Evolutionary conservation across 1,139 yeast genomes (phyloP).

Genomic region (Yamadazyma jaroonii): DNA sequence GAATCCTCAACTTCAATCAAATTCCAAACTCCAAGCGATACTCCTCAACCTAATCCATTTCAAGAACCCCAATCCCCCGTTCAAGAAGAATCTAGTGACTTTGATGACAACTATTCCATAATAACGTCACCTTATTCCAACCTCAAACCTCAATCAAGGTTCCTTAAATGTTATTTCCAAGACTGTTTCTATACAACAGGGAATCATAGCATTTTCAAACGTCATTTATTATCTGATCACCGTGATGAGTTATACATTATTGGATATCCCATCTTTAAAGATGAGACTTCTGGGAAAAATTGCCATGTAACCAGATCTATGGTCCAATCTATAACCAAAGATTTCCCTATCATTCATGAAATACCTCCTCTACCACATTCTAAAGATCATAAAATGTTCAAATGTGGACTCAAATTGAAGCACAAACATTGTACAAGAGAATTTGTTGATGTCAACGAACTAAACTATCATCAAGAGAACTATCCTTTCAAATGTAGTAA

Average conservation of each 20-base stretch:
- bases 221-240: slow-evolving; percentile 31
- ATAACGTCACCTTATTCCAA: slow-evolving; percentile 18
- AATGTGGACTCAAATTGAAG: slow-evolving; percentile 12
- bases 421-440: slow-evolving; percentile 13
- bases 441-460: slow-evolving; percentile 15
- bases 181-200: slow-evolving; percentile 33
- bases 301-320: slow-evolving; percentile 8
- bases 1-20: no score
- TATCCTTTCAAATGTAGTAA: slow-evolving; percentile 22
- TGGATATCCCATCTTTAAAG: slow-evolving; percentile 32
- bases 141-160: slow-evolving; percentile 6
- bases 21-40: neutral
- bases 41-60: neutral
- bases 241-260: slow-evolving; percentile 19
- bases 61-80: slow-evolving; percentile 1
- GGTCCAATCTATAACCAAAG: slow-evolving; percentile 14
- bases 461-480: slow-evolving; percentile 20
- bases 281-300: slow-evolving; percentile 8
- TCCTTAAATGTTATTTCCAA: slow-evolving; percentile 30
- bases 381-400: slow-evolving; percentile 18
- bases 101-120: slow-evolving; percentile 28
- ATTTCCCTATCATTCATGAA: slow-evolving; percentile 27
- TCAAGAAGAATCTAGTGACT: slow-evolving; percentile 8
- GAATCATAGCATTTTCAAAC: slow-evolving; percentile 26
- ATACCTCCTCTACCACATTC: slow-evolving; percentile 27